Conservation (phyloP, 768 basidiomycete species). For the Fistulinella prunicolor region DNA sequence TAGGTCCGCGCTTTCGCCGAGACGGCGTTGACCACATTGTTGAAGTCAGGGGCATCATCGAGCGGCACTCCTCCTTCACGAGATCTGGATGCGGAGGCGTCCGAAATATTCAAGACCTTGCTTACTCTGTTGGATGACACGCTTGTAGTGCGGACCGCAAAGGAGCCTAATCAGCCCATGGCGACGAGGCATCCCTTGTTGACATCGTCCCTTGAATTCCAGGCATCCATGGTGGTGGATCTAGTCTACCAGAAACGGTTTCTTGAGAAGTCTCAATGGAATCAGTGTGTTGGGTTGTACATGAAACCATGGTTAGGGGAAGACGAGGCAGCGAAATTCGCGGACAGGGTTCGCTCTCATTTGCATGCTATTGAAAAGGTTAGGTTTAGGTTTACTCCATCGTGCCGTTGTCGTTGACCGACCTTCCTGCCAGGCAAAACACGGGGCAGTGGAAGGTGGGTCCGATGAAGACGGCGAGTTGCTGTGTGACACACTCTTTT, state of each 20-base stretch:
- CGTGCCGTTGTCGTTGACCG: conserved; percentile 8
- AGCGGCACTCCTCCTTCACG: conserved; percentile 68
- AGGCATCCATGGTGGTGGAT: conserved; percentile 73
- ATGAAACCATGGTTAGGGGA: conserved; percentile 66
- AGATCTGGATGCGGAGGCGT: conserved; percentile 63
- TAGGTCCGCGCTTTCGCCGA: conserved; percentile 91
- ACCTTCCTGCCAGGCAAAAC: conserved; percentile 50
- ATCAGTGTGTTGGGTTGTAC: conserved; percentile 69
- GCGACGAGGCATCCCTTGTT: conserved; percentile 56
- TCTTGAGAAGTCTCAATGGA: conserved; percentile 55
- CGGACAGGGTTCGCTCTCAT: conserved; percentile 64
- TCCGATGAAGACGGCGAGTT: conserved; percentile 76
- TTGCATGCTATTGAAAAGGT: conserved; percentile 78
- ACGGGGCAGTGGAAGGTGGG: conserved; percentile 40
- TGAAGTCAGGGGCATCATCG: conserved; percentile 81
- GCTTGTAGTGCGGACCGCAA: conserved; percentile 38
- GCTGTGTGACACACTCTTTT: conserved; percentile 91
- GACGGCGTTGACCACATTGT: conserved; percentile 73
- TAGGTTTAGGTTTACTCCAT: conserved; percentile 15
- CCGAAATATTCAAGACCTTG: conserved; percentile 53
- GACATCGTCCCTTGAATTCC: conserved; percentile 62
- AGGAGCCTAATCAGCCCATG: conserved; percentile 49
- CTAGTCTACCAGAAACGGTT: conserved; percentile 62
- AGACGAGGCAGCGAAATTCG: conserved; percentile 48
- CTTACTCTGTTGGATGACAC: conserved; percentile 57